Conservation (phyloP, 441 rosid genomes). For the Gossypium gossypioides region DNA sequence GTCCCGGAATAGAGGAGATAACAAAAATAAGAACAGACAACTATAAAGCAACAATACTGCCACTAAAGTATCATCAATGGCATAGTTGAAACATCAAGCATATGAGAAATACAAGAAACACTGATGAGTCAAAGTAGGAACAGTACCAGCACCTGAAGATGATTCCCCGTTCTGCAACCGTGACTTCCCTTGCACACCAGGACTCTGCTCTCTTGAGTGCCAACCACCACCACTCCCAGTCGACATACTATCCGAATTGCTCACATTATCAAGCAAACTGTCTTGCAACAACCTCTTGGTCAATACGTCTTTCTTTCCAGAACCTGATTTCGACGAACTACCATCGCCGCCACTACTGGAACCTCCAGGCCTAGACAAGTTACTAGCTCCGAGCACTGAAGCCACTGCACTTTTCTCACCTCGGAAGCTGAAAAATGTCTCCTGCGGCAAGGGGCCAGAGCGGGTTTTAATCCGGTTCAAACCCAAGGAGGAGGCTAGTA, state of each 20-base stretch:
- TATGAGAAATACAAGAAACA: neutral
- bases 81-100: neutral
- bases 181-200: conserved; percentile 41
- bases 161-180: conserved; percentile 53
- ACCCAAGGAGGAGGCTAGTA: conserved; percentile 80
- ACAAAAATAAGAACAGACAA: neutral
- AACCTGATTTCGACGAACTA: conserved; percentile 26
- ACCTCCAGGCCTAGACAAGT: conserved; percentile 49
- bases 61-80: neutral
- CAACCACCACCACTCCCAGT: conserved; percentile 30
- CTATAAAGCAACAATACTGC: neutral
- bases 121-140: neutral
- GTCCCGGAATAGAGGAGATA: neutral
- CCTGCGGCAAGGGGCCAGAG: conserved; percentile 94
- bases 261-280: conserved; percentile 31
- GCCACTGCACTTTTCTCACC: conserved; percentile 52
- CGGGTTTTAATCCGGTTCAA: conserved; percentile 85
- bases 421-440: conserved; percentile 59
- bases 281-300: conserved; percentile 37
- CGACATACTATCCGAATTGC: conserved; percentile 32
- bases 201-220: conserved; percentile 48
- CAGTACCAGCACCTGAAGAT: conserved; percentile 63
- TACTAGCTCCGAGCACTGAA: conserved; percentile 46
- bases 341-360: conserved; percentile 18
- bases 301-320: conserved; percentile 42